Evolutionary conservation across 2,329 filamentous ascomycete species (phyloP).

Genomic region (Dothideomycetidae sp.): DNA sequence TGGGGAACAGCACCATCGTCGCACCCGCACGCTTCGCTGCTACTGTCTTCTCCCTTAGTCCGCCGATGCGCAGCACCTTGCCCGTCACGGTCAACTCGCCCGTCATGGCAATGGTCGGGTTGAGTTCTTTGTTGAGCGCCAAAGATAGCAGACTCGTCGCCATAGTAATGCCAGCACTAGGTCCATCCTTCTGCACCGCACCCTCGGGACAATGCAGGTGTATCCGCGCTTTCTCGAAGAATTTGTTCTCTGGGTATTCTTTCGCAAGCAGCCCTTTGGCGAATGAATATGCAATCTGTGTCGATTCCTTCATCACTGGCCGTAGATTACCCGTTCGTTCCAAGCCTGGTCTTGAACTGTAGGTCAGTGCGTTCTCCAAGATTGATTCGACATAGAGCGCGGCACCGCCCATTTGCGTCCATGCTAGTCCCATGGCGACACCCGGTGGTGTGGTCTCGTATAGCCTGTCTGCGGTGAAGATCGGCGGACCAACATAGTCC

Average conservation of each 20-base stretch:
- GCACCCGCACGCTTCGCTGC: slow-evolving; percentile 84
- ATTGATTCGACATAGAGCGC: slow-evolving; percentile 97
- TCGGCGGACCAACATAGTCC: slow-evolving; percentile 89
- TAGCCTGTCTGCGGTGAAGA: slow-evolving; percentile 88
- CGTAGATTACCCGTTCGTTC: slow-evolving; percentile 93
- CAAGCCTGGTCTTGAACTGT: slow-evolving; percentile 60
- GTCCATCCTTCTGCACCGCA: slow-evolving; percentile 81
- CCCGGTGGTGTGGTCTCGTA: slow-evolving; percentile 89
- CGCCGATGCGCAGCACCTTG: slow-evolving; percentile 89
- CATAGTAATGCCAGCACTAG: slow-evolving; percentile 84
- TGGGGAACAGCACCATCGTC: slow-evolving; percentile 85
- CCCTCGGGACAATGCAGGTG: slow-evolving; percentile 96
- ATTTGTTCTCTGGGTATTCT: slow-evolving; percentile 76
- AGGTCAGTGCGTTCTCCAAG: slow-evolving; percentile 64
- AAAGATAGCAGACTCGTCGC: slow-evolving; percentile 81
- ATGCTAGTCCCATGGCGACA: slow-evolving; percentile 94
- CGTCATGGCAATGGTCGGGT: slow-evolving; percentile 91
- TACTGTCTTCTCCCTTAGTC: slow-evolving; percentile 91
- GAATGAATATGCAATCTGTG: slow-evolving; percentile 88
- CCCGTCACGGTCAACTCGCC: slow-evolving; percentile 93
- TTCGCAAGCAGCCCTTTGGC: slow-evolving; percentile 78
- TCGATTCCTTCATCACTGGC: slow-evolving; percentile 96
- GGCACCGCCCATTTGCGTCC: slow-evolving; percentile 93
- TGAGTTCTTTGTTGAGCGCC: slow-evolving; percentile 61
- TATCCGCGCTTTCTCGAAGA: slow-evolving; percentile 90